phyloP scores from a whole-genome alignment of 2,329 filamentous ascomycete genomes.

The Pyricularia grisea region DNA sequence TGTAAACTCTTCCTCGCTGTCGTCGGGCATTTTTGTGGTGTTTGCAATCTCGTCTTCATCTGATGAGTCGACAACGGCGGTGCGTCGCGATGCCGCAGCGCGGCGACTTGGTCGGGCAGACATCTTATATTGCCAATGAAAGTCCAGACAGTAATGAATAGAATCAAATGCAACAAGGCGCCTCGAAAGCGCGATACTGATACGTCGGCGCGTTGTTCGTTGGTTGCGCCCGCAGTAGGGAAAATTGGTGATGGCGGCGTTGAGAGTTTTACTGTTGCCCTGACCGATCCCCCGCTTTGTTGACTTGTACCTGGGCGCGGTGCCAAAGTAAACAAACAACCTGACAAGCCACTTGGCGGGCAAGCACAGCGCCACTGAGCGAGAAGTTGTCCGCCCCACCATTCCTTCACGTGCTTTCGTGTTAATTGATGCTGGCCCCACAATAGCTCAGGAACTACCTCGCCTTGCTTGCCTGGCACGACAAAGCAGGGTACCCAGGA shows the following conservation, averaged over 20 bases:
- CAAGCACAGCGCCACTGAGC: neutral
- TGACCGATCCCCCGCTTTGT: conserved; percentile 14
- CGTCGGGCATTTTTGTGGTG: conserved; percentile 43
- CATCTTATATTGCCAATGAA: conserved; percentile 19
- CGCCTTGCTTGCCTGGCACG: neutral
- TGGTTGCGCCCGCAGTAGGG: neutral
- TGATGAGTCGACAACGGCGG: conserved; percentile 61
- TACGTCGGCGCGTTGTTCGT: neutral
- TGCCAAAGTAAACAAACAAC: conserved; percentile 13
- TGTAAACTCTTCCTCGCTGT: conserved; percentile 69
- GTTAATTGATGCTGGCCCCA: neutral
- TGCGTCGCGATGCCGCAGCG: conserved; percentile 49
- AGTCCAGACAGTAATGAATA: neutral
- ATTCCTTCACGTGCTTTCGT: conserved; percentile 7
- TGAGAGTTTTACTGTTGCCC: neutral
- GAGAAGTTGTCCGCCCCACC: neutral
- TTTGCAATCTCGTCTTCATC: conserved; percentile 59
- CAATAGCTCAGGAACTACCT: neutral
- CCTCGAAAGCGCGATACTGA: conserved; percentile 4
- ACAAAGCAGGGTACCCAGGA: neutral
- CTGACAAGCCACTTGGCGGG: neutral
- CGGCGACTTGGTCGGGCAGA: conserved; percentile 33
- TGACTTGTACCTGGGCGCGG: conserved; percentile 11
- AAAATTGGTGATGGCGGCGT: neutral
- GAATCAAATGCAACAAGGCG: neutral